These are phyloP conservation scores for Echium plantagineum DNA, from an alignment of 257 asterid genomes.

Conservation along the genomic window DNA sequence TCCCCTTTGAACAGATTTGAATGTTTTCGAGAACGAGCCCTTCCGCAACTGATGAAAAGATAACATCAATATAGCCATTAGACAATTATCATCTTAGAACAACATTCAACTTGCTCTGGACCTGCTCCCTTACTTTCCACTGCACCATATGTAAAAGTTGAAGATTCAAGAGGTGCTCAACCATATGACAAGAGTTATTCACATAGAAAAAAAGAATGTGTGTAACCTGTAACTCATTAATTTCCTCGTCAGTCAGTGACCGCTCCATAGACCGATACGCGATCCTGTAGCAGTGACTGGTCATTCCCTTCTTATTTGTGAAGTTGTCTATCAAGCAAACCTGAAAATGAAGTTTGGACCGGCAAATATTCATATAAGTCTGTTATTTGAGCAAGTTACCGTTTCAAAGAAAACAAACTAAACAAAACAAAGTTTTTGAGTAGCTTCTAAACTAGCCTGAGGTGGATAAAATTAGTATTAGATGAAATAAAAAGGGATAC, in stretches of 20 bases:
- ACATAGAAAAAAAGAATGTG: neutral
- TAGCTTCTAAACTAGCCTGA: no score
- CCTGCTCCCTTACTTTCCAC: conserved; percentile 91
- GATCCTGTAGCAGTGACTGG: conserved; percentile 83
- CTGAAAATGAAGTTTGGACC: conserved; percentile 17
- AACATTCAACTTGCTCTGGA: conserved; percentile 66
- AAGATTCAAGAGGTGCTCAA: neutral
- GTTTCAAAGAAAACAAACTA: no score
- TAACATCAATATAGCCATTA: no score
- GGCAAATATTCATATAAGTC: neutral
- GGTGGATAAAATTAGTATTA: no score
- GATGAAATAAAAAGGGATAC: no score
- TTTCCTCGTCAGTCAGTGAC: conserved; percentile 89
- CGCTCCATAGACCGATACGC: conserved; percentile 91
- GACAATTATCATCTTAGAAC: conserved; percentile 47
- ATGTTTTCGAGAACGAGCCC: no score
- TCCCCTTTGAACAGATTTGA: no score
- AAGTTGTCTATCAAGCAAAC: conserved; percentile 71
- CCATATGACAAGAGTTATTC: neutral
- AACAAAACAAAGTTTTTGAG: no score
- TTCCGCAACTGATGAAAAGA: no score
- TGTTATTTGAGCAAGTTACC: neutral
- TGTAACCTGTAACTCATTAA: conserved; percentile 78
- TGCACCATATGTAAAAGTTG: conserved; percentile 20
- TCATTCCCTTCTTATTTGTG: conserved; percentile 92